Conservation (phyloP, 164 flowering plant species). For the Vitis riparia region DNA sequence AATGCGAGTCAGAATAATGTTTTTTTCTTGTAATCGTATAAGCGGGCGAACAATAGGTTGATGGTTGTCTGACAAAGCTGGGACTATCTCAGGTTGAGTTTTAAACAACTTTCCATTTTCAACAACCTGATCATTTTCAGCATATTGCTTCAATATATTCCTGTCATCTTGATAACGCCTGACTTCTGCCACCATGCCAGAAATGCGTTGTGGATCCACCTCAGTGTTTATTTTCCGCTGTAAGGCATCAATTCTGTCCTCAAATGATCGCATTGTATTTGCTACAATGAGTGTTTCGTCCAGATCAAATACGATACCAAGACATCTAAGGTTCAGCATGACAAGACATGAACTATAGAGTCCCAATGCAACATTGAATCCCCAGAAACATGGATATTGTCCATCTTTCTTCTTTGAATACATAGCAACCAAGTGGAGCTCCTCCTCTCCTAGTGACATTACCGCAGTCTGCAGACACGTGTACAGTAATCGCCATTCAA, state of each 20-base stretch:
- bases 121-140: slow-evolving; percentile 86
- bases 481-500: slow-evolving; percentile 2
- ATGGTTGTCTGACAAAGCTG: slow-evolving; percentile 85
- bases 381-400: slow-evolving; percentile 84
- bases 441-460: slow-evolving; percentile 67
- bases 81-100: slow-evolving; percentile 79
- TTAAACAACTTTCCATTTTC: slow-evolving; percentile 83
- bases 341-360: slow-evolving; percentile 83
- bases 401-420: slow-evolving; percentile 52
- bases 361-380: slow-evolving; percentile 64
- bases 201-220: slow-evolving; percentile 70
- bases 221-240: slow-evolving; percentile 80
- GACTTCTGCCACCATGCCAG: slow-evolving; percentile 85
- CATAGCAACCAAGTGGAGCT: slow-evolving; percentile 98
- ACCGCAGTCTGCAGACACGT: slow-evolving; percentile 78
- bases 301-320: slow-evolving; percentile 97
- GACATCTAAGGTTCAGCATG: slow-evolving; percentile 96
- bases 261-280: slow-evolving; percentile 98
- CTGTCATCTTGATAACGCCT: slow-evolving; percentile 95
- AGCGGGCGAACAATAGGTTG: slow-evolving; percentile 82
- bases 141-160: slow-evolving; percentile 80
- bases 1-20: slow-evolving; percentile 92
- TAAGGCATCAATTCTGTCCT: slow-evolving; percentile 91
- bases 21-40: slow-evolving; percentile 82
- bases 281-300: slow-evolving; percentile 98